phyloP scores from a whole-genome alignment of 768 basidiomycete genomes.

The Boletus subcaerulescens region DNA sequence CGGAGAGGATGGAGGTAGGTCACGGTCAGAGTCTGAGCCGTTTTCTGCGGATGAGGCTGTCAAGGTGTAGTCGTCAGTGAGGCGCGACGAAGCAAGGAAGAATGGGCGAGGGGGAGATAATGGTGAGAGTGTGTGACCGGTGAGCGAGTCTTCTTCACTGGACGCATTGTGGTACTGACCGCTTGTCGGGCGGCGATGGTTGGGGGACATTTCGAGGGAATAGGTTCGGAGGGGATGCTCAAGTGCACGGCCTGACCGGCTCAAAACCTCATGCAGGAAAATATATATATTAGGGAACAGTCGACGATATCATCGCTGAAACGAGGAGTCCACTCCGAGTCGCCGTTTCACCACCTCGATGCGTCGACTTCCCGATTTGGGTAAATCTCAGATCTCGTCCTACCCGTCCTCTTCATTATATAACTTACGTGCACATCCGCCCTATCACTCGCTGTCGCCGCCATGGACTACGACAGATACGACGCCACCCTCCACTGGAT shows the following conservation, averaged over 20 bases:
- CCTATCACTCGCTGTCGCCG: slow-evolving; percentile 1
- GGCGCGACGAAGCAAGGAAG: slow-evolving; percentile 30
- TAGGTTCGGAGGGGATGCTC: slow-evolving; percentile 2
- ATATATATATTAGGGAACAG: slow-evolving; percentile 4
- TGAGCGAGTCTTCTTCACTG: slow-evolving; percentile 28
- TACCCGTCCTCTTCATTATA: background rate
- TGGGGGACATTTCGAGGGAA: slow-evolving; percentile 14
- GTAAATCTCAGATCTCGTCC: slow-evolving; percentile 14
- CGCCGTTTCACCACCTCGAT: background rate
- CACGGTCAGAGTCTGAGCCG: slow-evolving; percentile 31
- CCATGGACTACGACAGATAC: slow-evolving; percentile 36
- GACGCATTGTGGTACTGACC: slow-evolving; percentile 15
- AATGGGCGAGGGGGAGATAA: slow-evolving; percentile 37
- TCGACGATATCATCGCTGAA: background rate
- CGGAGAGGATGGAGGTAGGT: slow-evolving; percentile 19
- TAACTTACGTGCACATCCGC: background rate
- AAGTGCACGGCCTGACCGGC: background rate
- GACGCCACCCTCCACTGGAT: slow-evolving; percentile 28
- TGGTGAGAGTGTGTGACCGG: slow-evolving; percentile 11
- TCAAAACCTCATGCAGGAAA: background rate
- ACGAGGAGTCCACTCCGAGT: slow-evolving; percentile 7
- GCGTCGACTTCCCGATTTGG: slow-evolving; percentile 1
- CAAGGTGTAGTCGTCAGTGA: slow-evolving; percentile 17
- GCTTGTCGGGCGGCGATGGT: slow-evolving; percentile 11
- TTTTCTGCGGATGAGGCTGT: slow-evolving; percentile 23